Base-by-base conservation (phyloP, 2,329 filamentous ascomycete genomes). In the Cryoendolithus antarcticus region DNA sequence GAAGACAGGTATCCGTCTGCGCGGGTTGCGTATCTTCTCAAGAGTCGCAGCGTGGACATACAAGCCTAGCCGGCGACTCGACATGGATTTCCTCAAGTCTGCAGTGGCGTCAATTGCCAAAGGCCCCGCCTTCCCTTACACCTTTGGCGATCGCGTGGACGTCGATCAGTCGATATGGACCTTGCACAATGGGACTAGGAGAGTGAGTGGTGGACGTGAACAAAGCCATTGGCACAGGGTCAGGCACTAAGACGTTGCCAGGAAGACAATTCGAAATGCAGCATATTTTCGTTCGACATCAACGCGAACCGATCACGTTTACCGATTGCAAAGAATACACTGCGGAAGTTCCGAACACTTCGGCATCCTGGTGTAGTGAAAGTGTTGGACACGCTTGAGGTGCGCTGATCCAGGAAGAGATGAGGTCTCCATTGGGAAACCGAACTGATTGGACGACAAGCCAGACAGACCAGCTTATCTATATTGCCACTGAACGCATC, bases 21-120 rank as follows among this genome's bases (percentile, higher is more conserved):
- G 10, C 21, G 13, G 30, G 37, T 33, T 15, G 32, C 30, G 32
- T 32, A 19, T 24, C 29, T 12, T 11, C 10, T 15, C 37, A 29
- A 28, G 19, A 24, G 34, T 27, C 10, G 34, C 34, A 24, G 21
- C 34, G 15, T n/a, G 12, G 33, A 21, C 19, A 36, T 2, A 13
- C 19, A 27, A 10, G 4, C 4, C 21, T 29, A 3, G 6, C 15
- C 2, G 10, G 5, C 12, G 15, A n/a, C 27, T 10, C 27, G 27
- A 13, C 51, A 98, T 98, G 91, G 88, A 98, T 62, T 96, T 96
- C 57, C 75, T 98, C 58, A 96, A 96, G 66, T 96, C 88, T 45
- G 91, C 91, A 38, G 86, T 96, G 58, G 89, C 88, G 34, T 96
- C 91, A 45, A 96, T 98, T 55, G 85, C 91, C 34, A 91, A 94